phyloP scores from a whole-genome alignment of 192 early-diverging fungal genomes.

The Rhizoclosmatium globosum region DNA sequence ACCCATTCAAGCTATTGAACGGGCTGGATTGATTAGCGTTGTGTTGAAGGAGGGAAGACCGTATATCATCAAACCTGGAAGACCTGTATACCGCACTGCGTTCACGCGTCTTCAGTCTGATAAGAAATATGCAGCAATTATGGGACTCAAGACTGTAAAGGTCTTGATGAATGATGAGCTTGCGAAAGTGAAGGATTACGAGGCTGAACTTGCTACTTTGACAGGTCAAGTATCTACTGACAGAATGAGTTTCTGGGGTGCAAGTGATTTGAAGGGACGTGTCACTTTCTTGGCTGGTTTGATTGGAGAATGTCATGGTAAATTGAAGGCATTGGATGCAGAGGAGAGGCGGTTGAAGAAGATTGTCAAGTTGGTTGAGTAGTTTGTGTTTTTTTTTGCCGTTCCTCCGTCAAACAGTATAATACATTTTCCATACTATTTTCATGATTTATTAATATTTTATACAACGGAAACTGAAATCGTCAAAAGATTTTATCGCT shows the following conservation, averaged over 20 bases:
- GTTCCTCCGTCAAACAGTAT: too few relatives aligned
- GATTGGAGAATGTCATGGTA: slow-evolving; percentile 33
- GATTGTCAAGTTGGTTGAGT: slow-evolving; percentile 47
- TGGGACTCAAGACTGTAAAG: slow-evolving; percentile 68
- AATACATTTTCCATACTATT: too few relatives aligned
- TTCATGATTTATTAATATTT: too few relatives aligned
- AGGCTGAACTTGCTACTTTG: slow-evolving; percentile 48
- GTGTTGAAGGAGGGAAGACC: slow-evolving; percentile 83
- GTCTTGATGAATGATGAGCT: slow-evolving; percentile 44
- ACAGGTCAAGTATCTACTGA: slow-evolving; percentile 19
- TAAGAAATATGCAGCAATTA: slow-evolving; percentile 74
- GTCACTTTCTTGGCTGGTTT: slow-evolving; percentile 42
- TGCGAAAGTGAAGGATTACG: slow-evolving; percentile 43
- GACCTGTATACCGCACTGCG: slow-evolving; percentile 83
- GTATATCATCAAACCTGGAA: slow-evolving; percentile 76
- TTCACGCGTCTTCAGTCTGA: slow-evolving; percentile 82
- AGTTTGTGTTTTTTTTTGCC: neutral
- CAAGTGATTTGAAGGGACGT: slow-evolving; percentile 30
- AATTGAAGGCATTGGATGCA: slow-evolving; percentile 34
- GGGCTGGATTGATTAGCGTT: slow-evolving; percentile 87
- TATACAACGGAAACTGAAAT: too few relatives aligned
- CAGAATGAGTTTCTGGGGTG: slow-evolving; percentile 6
- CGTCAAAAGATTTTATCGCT: too few relatives aligned
- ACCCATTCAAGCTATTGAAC: slow-evolving; percentile 87
- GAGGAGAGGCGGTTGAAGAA: slow-evolving; percentile 50